Conservation (phyloP, 78 protist genomes). For the Blattamonas nauphoetae region DNA sequence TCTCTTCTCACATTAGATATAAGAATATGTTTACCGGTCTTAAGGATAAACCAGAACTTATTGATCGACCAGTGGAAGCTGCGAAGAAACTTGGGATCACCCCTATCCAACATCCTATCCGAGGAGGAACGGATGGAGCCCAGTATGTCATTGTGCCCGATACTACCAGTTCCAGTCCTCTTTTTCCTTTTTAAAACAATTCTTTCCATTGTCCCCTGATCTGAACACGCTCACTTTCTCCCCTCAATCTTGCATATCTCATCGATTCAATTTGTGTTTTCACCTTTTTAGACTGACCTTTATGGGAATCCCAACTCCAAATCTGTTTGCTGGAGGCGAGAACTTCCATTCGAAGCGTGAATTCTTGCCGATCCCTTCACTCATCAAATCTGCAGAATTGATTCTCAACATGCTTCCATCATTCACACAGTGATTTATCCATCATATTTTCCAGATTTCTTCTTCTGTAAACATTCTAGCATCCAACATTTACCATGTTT, state of each 20-base stretch:
- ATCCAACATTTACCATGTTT: too few relatives aligned
- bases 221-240: too few relatives aligned
- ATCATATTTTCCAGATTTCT: too few relatives aligned
- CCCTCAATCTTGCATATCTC: too few relatives aligned
- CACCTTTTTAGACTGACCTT: constrained; percentile 9
- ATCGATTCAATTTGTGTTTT: too few relatives aligned
- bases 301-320: constrained; percentile 37
- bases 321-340: constrained; percentile 32
- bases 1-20: background rate
- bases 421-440: too few relatives aligned
- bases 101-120: constrained; percentile 1
- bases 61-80: constrained; percentile 12
- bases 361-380: background rate
- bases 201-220: too few relatives aligned
- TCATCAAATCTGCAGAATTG: background rate
- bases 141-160: too few relatives aligned
- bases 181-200: too few relatives aligned
- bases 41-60: background rate
- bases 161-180: too few relatives aligned
- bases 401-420: too few relatives aligned
- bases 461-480: too few relatives aligned
- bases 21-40: background rate
- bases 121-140: constrained; percentile 42
- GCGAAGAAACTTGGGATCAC: background rate
- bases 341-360: constrained; percentile 37